Base-by-base conservation (phyloP, 305 asterid species). In the Solanum chacoense region DNA sequence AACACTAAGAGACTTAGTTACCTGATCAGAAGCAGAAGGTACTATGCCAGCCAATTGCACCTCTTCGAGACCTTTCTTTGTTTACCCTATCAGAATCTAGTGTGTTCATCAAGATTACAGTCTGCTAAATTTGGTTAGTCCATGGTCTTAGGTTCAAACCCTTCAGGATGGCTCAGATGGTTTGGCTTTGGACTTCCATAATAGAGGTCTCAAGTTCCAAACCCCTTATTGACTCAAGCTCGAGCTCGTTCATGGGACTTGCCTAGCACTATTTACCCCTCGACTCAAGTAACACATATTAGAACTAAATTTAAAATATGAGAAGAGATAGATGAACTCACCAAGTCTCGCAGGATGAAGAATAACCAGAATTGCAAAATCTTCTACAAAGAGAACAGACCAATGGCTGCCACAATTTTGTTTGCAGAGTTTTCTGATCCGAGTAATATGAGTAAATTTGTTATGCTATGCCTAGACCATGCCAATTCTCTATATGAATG, bases 21-120 rank as follows among this genome's bases (percentile, higher is more conserved):
- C 98, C 98, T 94, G 93, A 78, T 94, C 94, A 85, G 84, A 86
- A 84, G 91, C 42, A 80, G 94, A 91, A 90, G 99, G 99, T 89
- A 96, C 92, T 87, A 92, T 38, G 89, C 96, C 91, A 36, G 96
- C 73, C 88, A 29, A 94, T 95, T 86, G 85, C 89, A 31, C 94
- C 95, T 80, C 73, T 91, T 37, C 55, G 89, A 3, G 55, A 88
- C 90, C 93, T 95, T 37, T 94, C 96, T 0, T 72, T 84, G 84
- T 90, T 93, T 9, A 97, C 91, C 90, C 91, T 94, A 10, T 90
- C 94, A 87, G 90, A 86, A 50, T 76, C 28, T 78, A 37, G 32
- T 11, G 34, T 24, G 84, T 37, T 37, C 34, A 78, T 78, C 22
- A 78, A 78, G 6, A 77, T 36, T 35, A 45, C 20, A 35, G 29